Evolutionary conservation across 2,329 filamentous ascomycete species (phyloP).

Genomic region (Arthrobotrys entomopaga): DNA sequence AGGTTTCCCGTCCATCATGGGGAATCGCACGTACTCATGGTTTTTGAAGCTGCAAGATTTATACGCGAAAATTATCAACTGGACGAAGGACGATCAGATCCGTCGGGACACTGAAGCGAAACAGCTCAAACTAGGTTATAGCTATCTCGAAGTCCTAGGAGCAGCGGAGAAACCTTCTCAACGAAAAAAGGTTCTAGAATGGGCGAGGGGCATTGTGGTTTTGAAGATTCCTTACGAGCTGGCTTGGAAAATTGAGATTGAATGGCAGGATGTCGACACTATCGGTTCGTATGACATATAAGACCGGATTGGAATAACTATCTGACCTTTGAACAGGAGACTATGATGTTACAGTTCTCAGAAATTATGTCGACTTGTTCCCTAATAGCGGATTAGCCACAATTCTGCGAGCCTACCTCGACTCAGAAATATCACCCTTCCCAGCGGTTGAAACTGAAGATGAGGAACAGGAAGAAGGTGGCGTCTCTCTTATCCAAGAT

Average conservation of each 20-base stretch:
- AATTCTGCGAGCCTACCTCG: slow-evolving; percentile 82
- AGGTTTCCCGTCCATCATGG: neutral
- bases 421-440: slow-evolving; percentile 85
- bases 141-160: slow-evolving; percentile 76
- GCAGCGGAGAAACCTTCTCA: slow-evolving; percentile 75
- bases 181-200: slow-evolving; percentile 75
- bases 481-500: slow-evolving; percentile 74
- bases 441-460: slow-evolving; percentile 63
- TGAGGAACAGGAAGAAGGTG: slow-evolving; percentile 65
- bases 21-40: neutral
- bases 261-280: slow-evolving; percentile 84
- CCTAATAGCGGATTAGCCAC: slow-evolving; percentile 83
- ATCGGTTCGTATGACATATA: slow-evolving; percentile 63
- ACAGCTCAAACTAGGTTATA: slow-evolving; percentile 81
- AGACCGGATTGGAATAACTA: neutral
- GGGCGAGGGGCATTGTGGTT: slow-evolving; percentile 92
- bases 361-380: slow-evolving; percentile 84
- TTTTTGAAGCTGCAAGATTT: slow-evolving; percentile 74
- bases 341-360: slow-evolving; percentile 80
- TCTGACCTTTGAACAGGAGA: slow-evolving; percentile 63
- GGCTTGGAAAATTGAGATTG: slow-evolving; percentile 89
- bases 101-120: slow-evolving; percentile 90
- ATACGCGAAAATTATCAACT: slow-evolving; percentile 86
- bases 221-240: slow-evolving; percentile 90
- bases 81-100: slow-evolving; percentile 85